Base-by-base conservation (phyloP, 2,329 filamentous ascomycete species). In the Diaporthe vexans region DNA sequence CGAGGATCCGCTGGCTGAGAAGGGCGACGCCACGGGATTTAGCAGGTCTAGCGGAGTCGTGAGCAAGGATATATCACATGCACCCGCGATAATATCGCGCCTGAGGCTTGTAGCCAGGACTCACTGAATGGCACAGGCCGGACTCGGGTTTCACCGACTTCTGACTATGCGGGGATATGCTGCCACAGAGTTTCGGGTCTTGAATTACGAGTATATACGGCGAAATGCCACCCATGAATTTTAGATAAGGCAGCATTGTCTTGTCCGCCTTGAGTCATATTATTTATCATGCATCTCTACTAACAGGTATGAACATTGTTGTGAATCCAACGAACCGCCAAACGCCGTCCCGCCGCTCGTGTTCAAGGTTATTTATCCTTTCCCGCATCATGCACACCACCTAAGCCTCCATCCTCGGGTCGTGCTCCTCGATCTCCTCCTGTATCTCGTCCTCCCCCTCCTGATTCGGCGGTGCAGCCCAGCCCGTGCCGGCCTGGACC, bases 401-500 rank as follows among this genome's bases (percentile, higher is more conserved):
- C 70, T 69, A 76, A n/a, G 79, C 81, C 76, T 83, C 82, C 81
- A 80, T 82, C 13, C 67, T 79, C 43, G 76, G 78, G 58, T 79
- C 81, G 48, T 78, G 76, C 73, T 79, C 78, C n/a, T 74, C 77
- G 76, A 83, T 78, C 40, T 82, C 83, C 68, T 83, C 82, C 61
- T 81, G 80, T n/a, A 78, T 78, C 48, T 81, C 80, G 65, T 83
- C 83, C 71, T 93, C 83, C 87, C 89, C 83, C 88, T 89, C 79
- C 79, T 92, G 78, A 9, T 73, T 77, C 13, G 70, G 77, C 0
- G 86, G 85, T 1, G 82, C 84, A n/a, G 80, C 82, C 87, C 88
- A 89, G 3, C 89, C 89, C 11, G 88, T 88, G 10, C 82, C 83
- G 1, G 86, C 86, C 81, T 91, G 88, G 46, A 89, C 72, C 2